phyloP scores from a whole-genome alignment of 2,329 filamentous ascomycete species.

The Berkeleyomyces basicola region DNA sequence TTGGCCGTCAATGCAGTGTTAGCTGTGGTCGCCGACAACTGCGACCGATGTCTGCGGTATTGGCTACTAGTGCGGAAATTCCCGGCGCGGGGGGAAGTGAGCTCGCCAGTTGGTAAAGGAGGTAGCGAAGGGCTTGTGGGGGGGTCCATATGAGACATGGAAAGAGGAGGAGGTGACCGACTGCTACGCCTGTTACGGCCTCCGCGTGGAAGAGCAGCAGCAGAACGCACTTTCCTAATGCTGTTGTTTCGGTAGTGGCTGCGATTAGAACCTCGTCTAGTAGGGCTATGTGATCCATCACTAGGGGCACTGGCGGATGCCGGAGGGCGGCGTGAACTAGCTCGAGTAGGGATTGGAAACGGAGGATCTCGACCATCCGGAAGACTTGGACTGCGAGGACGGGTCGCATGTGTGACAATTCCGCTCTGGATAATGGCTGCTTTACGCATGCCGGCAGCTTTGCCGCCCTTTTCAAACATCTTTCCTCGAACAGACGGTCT shows the following conservation, averaged over 20 bases:
- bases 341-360: slow-evolving; percentile 78
- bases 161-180: slow-evolving; percentile 48
- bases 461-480: slow-evolving; percentile 19
- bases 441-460: slow-evolving; percentile 52
- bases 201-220: slow-evolving; percentile 49
- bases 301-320: slow-evolving; percentile 46
- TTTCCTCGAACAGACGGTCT: slow-evolving; percentile 19
- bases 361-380: slow-evolving; percentile 51
- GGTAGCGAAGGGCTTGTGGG: slow-evolving; percentile 57
- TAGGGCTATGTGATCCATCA: slow-evolving; percentile 66
- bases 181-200: slow-evolving; percentile 33
- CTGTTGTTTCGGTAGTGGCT: slow-evolving; percentile 40
- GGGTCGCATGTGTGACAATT: slow-evolving; percentile 43
- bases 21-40: slow-evolving; percentile 43
- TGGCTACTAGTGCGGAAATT: slow-evolving; percentile 19
- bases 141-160: slow-evolving; percentile 44
- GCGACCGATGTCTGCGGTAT: slow-evolving; percentile 34
- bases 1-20: slow-evolving; percentile 29
- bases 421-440: slow-evolving; percentile 68
- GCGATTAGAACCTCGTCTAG: slow-evolving; percentile 34
- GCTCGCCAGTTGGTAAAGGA: slow-evolving; percentile 48
- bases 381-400: slow-evolving; percentile 48
- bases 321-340: slow-evolving; percentile 65
- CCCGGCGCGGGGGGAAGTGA: slow-evolving; percentile 37
- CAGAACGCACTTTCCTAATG: slow-evolving; percentile 73